Evolutionary conservation across 805 yeast genomes (phyloP), one percentile per base, ranked within the genome.

Genomic region (Candida michaelii): DNA sequence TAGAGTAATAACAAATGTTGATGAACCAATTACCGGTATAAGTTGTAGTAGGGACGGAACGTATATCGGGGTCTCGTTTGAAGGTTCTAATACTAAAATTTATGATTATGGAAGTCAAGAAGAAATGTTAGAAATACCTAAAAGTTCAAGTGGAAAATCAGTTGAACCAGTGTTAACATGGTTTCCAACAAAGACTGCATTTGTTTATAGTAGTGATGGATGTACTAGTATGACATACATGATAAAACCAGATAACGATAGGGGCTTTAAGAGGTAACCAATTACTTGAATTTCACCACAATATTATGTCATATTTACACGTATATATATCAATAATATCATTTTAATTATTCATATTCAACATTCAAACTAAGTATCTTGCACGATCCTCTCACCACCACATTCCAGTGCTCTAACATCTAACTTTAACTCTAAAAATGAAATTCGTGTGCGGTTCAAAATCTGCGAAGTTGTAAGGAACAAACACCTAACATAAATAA

Each of bases 1-100:
- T n/a, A 54, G 57, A 27, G 70, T 73, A 0, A 51, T 74, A 10
- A 56, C 73, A 27, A 50, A 62, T 24, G 56, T 69, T 4, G 78
- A 76, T 52, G 73, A 73, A 43, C 65, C 77, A 1, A 57, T 79
- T 7, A 50, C 63, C 2, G 50, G 66, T 11, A 48, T 78, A 11
- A 68, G 64, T 24, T 54, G 66, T 14, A 66, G 73, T 23, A 56
- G 65, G 38, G 83, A 78, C 48, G 80, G 82, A 1, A 53, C 62
- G 4, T 68, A 57, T 43, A 39, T 80, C 3, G 76, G 74, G 2
- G 66, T 72, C 7, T 66, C 76, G 0, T 73, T 62, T 47, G 79
- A 71, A 36, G 61, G 62, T n/a, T 56, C 63, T n/a, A 65, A 71
- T 38, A 58, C 70, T 4, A 65, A 60, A 15, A 61, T 79, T 11